Evolutionary conservation across 2,329 filamentous ascomycete genomes (phyloP).

Genomic region (Geosmithia flava): DNA sequence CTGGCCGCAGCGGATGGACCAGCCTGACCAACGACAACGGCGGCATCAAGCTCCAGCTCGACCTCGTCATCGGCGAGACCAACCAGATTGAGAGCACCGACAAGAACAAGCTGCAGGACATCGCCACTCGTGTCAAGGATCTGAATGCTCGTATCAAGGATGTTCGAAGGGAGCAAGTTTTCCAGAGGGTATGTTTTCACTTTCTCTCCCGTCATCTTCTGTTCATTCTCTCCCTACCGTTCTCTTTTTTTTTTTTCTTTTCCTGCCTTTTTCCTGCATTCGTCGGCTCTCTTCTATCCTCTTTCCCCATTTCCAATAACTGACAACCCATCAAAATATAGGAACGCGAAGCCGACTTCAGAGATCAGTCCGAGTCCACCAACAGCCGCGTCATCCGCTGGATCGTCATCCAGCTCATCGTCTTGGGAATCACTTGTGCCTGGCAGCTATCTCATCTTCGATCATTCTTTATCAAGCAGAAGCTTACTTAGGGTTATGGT

Average conservation of each 20-base stretch:
- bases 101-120: slow-evolving; percentile 84
- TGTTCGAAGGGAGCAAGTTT: slow-evolving; percentile 88
- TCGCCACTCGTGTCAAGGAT: slow-evolving; percentile 79
- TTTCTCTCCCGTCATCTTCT: too few species aligned
- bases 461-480: slow-evolving; percentile 99
- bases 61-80: slow-evolving; percentile 89
- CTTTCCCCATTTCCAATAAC: too few species aligned
- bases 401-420: slow-evolving; percentile 79
- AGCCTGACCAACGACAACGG: slow-evolving; percentile 52
- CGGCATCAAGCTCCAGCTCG: slow-evolving; percentile 72
- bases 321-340: slow-evolving; percentile 20
- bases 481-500: slow-evolving; percentile 88
- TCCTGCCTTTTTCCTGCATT: too few species aligned
- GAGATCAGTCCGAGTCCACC: slow-evolving; percentile 90
- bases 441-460: slow-evolving; percentile 96
- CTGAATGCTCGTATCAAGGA: slow-evolving; percentile 79
- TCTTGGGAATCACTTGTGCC: slow-evolving; percentile 78
- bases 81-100: slow-evolving; percentile 88
- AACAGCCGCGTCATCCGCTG: slow-evolving; percentile 88
- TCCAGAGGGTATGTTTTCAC: slow-evolving; percentile 61
- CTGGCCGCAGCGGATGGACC: slow-evolving; percentile 60
- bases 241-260: too few species aligned
- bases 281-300: too few species aligned
- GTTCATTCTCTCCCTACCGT: neutral
- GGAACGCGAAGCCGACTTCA: slow-evolving; percentile 96